Conservation (phyloP, 306 rosid species). For the Begonia peltatifolia region DNA sequence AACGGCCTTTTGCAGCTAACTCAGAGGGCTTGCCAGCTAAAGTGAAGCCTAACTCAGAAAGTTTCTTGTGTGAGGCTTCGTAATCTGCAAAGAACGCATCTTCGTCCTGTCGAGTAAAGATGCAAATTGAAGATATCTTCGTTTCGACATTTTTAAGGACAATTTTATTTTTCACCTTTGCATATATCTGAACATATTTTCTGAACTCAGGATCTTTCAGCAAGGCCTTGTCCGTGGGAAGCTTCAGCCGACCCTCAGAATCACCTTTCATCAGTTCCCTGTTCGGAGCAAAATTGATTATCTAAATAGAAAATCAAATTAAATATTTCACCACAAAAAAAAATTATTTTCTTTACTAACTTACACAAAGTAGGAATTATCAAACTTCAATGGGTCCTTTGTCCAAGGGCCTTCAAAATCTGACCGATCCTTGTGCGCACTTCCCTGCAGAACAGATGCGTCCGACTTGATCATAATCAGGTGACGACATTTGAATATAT, state of each 20-base stretch:
- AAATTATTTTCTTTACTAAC: constrained; percentile 2
- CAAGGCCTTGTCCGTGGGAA: constrained; percentile 60
- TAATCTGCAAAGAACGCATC: constrained; percentile 54
- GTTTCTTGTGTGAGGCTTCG: constrained; percentile 69
- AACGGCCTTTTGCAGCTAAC: constrained; percentile 1
- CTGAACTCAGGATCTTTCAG: constrained; percentile 36
- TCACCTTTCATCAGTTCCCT: constrained; percentile 43
- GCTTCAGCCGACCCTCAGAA: constrained; percentile 35
- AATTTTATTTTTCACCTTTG: constrained; percentile 19
- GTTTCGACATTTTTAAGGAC: no score
- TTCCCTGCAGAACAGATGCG: constrained; percentile 36
- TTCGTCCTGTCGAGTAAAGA: constrained; percentile 33
- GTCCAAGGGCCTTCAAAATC: constrained; percentile 81
- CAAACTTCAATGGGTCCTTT: constrained; percentile 49
- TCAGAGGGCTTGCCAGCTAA: no score
- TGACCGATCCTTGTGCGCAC: constrained; percentile 66
- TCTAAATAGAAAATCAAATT: no score
- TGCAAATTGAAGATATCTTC: neutral
- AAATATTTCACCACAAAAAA: neutral
- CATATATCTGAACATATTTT: constrained; percentile 45
- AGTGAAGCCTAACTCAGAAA: constrained; percentile 66
- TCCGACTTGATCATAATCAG: neutral
- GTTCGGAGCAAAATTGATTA: neutral
- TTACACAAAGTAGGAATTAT: constrained; percentile 80
- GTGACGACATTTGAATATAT: neutral